Base-by-base conservation (phyloP, 1,284 basidiomycete genomes). In the Rhodofomes roseus region DNA sequence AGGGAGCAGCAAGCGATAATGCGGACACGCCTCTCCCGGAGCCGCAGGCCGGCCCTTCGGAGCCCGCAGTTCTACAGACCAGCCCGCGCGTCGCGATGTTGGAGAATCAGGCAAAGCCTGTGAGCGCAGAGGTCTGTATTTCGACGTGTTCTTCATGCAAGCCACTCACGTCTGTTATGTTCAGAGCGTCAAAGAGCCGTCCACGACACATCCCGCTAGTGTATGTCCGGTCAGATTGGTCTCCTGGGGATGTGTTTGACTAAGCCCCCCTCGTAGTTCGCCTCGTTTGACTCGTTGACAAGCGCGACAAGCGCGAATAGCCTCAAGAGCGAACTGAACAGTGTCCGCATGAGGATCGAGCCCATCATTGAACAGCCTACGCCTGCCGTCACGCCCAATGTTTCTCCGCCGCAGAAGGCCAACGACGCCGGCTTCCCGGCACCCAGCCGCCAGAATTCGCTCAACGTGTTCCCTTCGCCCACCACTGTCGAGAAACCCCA, bases 311-410 rank as follows among this genome's bases (percentile, higher is more conserved):
- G 54, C 22, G 54, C 50, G 54, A 59, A 48, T 23, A 55, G 39
- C 39, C 29, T 34, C 18, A 44, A 55, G 16, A 36, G 22, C 44
- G 12, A 34, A 9, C n/a, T 44, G 14, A 59, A 39, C 34, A 27
- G 40, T 18, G 12, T 54, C 11, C 29, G 18, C 27, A 29, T 51
- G 22, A 46, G 37, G 53, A 54, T 59, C n/a, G 58, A 51, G 6
- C 31, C 54, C 9, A 59, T 59, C 43, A 41, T 59, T 34, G 58
- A 59, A 37, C 58, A 59, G 37, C 54, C 58, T 31, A 36, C 44
- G 23, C 46, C 44, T 22, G 39, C 43, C 31, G 20, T 58, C 6
- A 36, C 22, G 2, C 27, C 39, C 20, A 52, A 37, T 20, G 50
- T 37, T 4, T 52, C 50, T 16, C 50, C 31, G 16, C 22, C 34